Base-by-base conservation (phyloP, 179 eudicot species). In the Silene noctiflora region DNA sequence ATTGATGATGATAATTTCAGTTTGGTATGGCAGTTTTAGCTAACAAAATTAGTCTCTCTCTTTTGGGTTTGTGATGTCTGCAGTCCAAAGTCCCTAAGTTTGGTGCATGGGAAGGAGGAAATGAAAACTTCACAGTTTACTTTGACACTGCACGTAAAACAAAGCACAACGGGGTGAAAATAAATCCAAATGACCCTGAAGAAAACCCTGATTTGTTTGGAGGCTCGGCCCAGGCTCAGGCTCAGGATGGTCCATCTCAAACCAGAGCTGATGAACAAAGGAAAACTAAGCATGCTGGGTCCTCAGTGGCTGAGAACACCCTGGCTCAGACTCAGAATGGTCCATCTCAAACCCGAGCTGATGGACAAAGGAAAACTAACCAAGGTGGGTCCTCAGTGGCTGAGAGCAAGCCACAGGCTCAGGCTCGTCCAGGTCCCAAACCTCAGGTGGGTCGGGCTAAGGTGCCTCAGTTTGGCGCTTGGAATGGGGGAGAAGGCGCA, bases 41-140 rank as follows among this genome's bases (percentile, higher is more conserved):
- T 22, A 1, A n/a, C 60, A 69, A 12, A 68, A 3, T 44, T 24
- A 17, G 3, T 33, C 24, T 67, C 2, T 4, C 10, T n/a, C 2
- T 4, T 65, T 55, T 55, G 19, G 59, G 59, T 46, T 59, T 76
- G 12, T 48, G 6, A 12, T 66, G 16, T 44, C 59, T 64, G 60
- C 85, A 82, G 85, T 69, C 75, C 3, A 79, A 82, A 79, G 82
- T 82, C 13, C 85, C 85, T 0, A 82, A 79, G 64, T 82, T 82
- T 73, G 85, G 85, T 24, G 85, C 80, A 14, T 82, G 85, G 85
- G 78, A 82, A 56, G 75, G 77, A 20, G 79, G 78, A n/a, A 13
- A 21, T 42, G 80, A 79, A 69, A 79, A 79, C 77, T 82, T 66
- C 72, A 82, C 85, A 9, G 85, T 73, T 16, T 82, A 60, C 73